These are phyloP conservation scores for Phytophthora pseudosyringae DNA, from an alignment of 352 stramenopile species.

Conservation along the genomic window DNA sequence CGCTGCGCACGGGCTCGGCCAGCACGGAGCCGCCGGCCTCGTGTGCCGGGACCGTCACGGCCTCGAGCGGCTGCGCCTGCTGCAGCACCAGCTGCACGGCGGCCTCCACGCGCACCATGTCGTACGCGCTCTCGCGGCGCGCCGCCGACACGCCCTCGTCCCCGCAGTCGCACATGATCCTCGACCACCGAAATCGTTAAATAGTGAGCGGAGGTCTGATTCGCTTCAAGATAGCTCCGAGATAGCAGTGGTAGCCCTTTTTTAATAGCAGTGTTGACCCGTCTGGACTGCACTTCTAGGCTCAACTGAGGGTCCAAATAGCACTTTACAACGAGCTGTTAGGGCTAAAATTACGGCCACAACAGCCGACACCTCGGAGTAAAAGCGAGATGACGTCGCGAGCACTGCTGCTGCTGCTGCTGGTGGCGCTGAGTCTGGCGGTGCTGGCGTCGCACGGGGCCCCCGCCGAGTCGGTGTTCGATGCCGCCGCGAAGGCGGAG, in stretches of 20 bases:
- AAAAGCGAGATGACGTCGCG: slow-evolving; percentile 19
- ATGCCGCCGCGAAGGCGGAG: slow-evolving; percentile 20
- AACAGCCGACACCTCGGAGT: background rate
- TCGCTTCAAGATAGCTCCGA: background rate
- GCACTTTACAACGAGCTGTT: too few relatives aligned
- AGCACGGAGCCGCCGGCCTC: slow-evolving; percentile 60
- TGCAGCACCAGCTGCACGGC: slow-evolving; percentile 62
- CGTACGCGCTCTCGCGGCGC: slow-evolving; percentile 76
- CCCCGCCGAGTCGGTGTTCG: slow-evolving; percentile 22
- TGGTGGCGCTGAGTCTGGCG: slow-evolving; percentile 22
- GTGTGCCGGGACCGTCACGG: slow-evolving; percentile 39
- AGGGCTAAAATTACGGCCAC: background rate
- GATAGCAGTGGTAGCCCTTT: too few relatives aligned
- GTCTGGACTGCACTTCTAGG: too few relatives aligned
- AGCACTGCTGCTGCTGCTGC: slow-evolving; percentile 10
- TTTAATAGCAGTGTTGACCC: background rate
- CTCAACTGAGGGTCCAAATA: too few relatives aligned
- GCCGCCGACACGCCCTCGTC: slow-evolving; percentile 53
- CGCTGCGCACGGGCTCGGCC: slow-evolving; percentile 56
- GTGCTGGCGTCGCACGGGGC: slow-evolving; percentile 27
- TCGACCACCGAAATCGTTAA: background rate
- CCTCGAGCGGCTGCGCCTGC: slow-evolving; percentile 48
- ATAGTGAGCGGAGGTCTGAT: slow-evolving; percentile 3
- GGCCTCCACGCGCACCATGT: slow-evolving; percentile 70
- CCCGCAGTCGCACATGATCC: slow-evolving; percentile 51